Base-by-base conservation (phyloP, 2,329 filamentous ascomycete species). In the Pezicula radicicola region DNA sequence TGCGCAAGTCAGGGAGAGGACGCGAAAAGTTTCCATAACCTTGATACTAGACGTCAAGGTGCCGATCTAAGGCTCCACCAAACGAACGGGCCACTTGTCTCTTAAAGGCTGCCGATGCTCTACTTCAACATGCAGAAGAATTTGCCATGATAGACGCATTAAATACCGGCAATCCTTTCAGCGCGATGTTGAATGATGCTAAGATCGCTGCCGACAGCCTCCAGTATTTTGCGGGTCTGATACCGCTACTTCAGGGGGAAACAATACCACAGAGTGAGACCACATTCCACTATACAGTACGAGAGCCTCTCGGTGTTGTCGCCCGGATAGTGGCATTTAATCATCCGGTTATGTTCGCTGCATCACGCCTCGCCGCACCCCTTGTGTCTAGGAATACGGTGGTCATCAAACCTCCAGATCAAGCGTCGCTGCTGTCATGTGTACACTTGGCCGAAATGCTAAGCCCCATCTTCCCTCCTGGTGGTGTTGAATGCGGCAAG, bases 191-290 rank as follows among this genome's bases (percentile, higher is more conserved):
- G 64, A 83, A 83, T 52, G 85, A 89, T 64, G 68, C 90, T 13
- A 70, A 66, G 1, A 81, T 83, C 60, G 76, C 84, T 16, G 72
- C 84, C 46, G 70, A 67, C 8, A 75, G 74, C 2, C 70, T 85
- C 57, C 83, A 84, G 57, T 91, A 91, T 70, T 91, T 91, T 60
- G 87, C 82, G 40, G 87, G 88, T 53, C 91, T 79, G 66, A 84
- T 86, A 39, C 87, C 91, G 72, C 91, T 91, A 74, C 81, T 87
- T 54, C 82, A 84, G 53, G 87, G 88, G 21, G 81, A 87, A 63
- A 84, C 85, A 25, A 88, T 91, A 58, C 83, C 86, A 55, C 85
- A 84, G 9, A 81, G 78, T 1, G 78, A 81, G 0, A 70, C 75
- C 49, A 91, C 90, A 69, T 78, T 91, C 54, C 86, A 85, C 2